Base-by-base conservation (phyloP, 768 basidiomycete species). In the Mycena kentingensis region DNA sequence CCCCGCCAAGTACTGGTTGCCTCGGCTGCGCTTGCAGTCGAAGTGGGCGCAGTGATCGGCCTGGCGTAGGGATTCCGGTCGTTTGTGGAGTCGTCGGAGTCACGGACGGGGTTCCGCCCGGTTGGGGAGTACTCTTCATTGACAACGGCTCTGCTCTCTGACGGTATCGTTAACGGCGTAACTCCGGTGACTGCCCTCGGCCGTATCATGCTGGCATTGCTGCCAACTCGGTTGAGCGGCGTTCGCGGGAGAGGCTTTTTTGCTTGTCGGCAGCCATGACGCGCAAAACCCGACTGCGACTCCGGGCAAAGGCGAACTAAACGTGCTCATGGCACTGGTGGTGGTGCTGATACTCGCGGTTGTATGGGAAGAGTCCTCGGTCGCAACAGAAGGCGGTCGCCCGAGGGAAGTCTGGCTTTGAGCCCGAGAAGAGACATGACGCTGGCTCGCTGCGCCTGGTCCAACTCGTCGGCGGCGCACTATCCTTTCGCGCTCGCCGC, bases 61-160 rank as follows among this genome's bases (percentile, higher is more conserved):
- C 3, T 16, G 41, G 35, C 11, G n/a, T 21, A 6, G 51, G 52
- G 21, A 10, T 2, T 34, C 4, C n/a, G 4, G 35, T 5, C 15
- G 22, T 31, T 26, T 32, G 43, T 26, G 39, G 18, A 32, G n/a
- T 26, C n/a, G 45, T n/a, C 11, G 45, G 4, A 11, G 42, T 11
- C 12, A 51, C n/a, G 11, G 55, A 7, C n/a, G 51, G 41, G 22
- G 25, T 25, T 25, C 10, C 22, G 28, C 49, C 54, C 19, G 54
- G 10, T 2, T 55, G 53, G 6, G 58, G 58, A 10, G 58, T 59
- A 37, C 57, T 59, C 25, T 55, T 44, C 57, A 59, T 60, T 18
- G 58, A 37, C 26, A 49, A 25, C 27, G 22, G 29, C 25, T 26
- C 11, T 37, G 7, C 11, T 37, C 36, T 19, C 10, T 26, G 31